These are phyloP conservation scores for Rhizodiscina lignyota DNA, from an alignment of 495 filamentous ascomycete species.

Conservation along the genomic window DNA sequence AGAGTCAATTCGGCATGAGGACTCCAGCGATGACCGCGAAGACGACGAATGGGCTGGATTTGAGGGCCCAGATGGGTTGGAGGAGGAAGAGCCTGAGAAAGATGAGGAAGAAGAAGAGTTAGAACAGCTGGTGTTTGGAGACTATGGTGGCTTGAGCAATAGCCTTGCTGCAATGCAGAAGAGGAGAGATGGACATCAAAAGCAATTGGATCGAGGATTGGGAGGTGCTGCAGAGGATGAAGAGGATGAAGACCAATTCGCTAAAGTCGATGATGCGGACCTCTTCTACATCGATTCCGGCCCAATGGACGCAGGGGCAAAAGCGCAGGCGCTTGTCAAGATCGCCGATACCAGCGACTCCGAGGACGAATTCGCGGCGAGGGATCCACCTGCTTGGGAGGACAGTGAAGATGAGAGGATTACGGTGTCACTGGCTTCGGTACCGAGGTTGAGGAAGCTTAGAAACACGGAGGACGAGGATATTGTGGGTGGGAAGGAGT, in stretches of 20 bases:
- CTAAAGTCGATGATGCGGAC: no score
- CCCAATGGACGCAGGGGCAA: no score
- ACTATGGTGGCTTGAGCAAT: no score
- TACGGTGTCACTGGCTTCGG: slow-evolving; percentile 60
- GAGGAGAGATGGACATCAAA: no score
- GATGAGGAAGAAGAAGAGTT: slow-evolving; percentile 70
- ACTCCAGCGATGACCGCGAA: slow-evolving; percentile 1
- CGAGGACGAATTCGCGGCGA: no score
- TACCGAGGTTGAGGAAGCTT: slow-evolving; percentile 61
- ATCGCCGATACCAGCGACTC: slow-evolving; percentile 50
- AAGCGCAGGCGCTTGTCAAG: no score
- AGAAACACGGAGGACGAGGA: slow-evolving; percentile 68
- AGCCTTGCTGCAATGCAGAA: no score
- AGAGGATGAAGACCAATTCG: no score
- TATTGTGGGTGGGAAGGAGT: slow-evolving; percentile 70
- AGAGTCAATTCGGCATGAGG: no score
- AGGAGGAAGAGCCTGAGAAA: slow-evolving; percentile 32
- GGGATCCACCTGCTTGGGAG: slow-evolving; percentile 76
- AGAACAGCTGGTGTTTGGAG: slow-evolving; percentile 72
- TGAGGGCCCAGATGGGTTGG: slow-evolving; percentile 1
- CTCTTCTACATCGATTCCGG: no score
- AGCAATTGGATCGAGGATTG: no score
- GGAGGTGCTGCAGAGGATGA: no score
- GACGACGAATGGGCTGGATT: slow-evolving; percentile 1
- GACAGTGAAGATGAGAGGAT: slow-evolving; percentile 92